Percentiles rank a stretch among this genome's conserved stretches.
phyloP scores from a whole-genome alignment of 345 rosid genomes.

The Rhodamnia rubescens region DNA sequence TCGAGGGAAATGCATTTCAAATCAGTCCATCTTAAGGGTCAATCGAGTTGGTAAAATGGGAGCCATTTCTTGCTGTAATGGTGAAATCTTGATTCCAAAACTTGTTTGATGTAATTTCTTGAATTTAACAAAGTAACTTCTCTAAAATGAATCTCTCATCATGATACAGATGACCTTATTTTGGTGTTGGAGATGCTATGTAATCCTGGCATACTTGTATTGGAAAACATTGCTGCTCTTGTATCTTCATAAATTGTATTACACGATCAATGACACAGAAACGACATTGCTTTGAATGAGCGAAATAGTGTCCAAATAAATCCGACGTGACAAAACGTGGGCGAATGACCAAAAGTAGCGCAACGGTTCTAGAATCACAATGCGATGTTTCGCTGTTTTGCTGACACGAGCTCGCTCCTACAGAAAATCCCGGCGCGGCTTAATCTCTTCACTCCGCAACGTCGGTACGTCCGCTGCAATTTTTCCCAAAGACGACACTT shows the following conservation, averaged over 20 bases:
- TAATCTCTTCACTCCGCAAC: background rate
- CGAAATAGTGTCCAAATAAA: background rate
- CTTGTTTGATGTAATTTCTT: background rate
- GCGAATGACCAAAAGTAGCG: background rate
- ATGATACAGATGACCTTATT: background rate
- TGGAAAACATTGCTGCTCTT: background rate
- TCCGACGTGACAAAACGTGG: background rate
- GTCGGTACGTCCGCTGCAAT: background rate
- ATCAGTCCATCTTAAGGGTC: background rate
- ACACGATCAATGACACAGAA: no score
- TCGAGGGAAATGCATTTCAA: background rate
- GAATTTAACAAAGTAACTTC: background rate
- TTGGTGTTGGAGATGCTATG: background rate
- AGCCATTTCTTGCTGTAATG: background rate
- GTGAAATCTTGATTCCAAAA: background rate
- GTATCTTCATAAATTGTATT: background rate
- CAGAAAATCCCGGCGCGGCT: constrained; percentile 2
- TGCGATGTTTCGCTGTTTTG: constrained; percentile 24
- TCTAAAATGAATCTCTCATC: background rate
- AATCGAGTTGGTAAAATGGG: background rate
- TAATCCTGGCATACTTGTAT: background rate
- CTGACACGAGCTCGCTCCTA: background rate
- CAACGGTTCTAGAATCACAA: background rate
- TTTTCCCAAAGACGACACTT: background rate
- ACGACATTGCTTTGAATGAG: no score